Base-by-base conservation (phyloP, 805 yeast genomes). In the Hanseniaspora lachancei region DNA sequence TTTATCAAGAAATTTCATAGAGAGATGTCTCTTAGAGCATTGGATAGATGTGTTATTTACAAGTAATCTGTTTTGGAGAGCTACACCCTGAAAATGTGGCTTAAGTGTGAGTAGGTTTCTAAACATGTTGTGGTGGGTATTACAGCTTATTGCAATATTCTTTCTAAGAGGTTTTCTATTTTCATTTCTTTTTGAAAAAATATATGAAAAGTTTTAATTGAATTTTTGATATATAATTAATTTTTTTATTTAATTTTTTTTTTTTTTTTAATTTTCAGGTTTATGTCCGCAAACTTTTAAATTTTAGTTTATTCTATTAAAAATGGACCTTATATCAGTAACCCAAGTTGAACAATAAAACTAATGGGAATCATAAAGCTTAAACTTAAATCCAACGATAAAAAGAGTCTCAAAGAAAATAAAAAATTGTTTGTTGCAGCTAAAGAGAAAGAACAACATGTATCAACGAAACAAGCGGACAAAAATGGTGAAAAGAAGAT, bases 11-110 rank as follows among this genome's bases (percentile, higher is more conserved):
- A 51, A 43, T n/a, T 63, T 54, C 32, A 67, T 60, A 15, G 55
- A 51, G 18, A 51, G 20, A 32, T 43, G 27, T 51, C 55, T 51
- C 35, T 46, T 32, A 10, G 47, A 41, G 15, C 24, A 23, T 12
- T 41, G 44, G 74, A 86, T 57, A 82, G 93, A 58, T 95, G 89
- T 70, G 77, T 79, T 57, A 74, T 86, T 24, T 69, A 77, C 64
- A 70, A 70, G 58, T 73, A 73, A 59, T 87, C 96, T 3, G 68
- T 89, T 49, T 75, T 91, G 34, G 18, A 18, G 16, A 9, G 21
- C 29, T 20, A 44, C 18, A 15, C 12, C 2, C 10, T 44, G 47
- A n/a, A 44, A 9, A 4, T 35, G 36, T 27, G 47, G 21, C 27
- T 18, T 44, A 13, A 29, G 5, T 24, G 20, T 27, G 6, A 44